A percentile compares a stretch with the other conserved stretches of the same genome.
phyloP scores from a whole-genome alignment of 2,329 filamentous ascomycete genomes.

The Fusarium sarcochroum region DNA sequence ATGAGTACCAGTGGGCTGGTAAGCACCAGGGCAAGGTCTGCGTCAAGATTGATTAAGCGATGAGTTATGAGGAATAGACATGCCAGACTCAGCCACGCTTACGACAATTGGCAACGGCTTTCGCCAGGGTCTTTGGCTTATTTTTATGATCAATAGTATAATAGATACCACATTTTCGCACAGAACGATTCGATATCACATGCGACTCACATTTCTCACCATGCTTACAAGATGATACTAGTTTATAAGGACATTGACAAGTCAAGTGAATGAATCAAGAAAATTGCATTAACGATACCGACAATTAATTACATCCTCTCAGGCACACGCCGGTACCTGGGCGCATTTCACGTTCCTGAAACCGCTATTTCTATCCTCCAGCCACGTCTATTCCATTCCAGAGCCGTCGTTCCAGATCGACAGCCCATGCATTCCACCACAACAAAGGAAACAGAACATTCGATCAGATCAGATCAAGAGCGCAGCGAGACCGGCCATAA shows the following conservation, averaged over 20 bases:
- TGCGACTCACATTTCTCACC: background rate
- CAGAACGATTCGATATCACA: background rate
- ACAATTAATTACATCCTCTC: slow-evolving; percentile 29
- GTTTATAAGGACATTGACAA: background rate
- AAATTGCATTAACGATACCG: slow-evolving; percentile 1
- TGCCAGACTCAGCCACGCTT: background rate
- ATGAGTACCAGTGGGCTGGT: slow-evolving; percentile 56
- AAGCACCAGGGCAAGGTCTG: slow-evolving; percentile 59
- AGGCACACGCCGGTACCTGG: background rate
- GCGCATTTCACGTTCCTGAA: slow-evolving; percentile 7
- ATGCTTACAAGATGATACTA: too few species aligned
- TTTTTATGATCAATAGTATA: slow-evolving; percentile 10
- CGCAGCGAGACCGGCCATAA: slow-evolving; percentile 42
- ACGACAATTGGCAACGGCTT: background rate
- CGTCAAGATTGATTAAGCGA: slow-evolving; percentile 50
- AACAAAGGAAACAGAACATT: slow-evolving; percentile 4
- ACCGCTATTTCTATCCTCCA: background rate
- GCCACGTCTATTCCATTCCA: background rate
- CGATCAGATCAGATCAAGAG: slow-evolving; percentile 36
- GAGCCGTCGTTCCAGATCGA: slow-evolving; percentile 1
- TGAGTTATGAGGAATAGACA: slow-evolving; percentile 6
- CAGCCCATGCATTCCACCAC: background rate
- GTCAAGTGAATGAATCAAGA: background rate
- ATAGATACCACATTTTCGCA: slow-evolving; percentile 33
- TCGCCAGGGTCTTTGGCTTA: background rate